phyloP scores from a whole-genome alignment of 2,329 filamentous ascomycete genomes.

The Claviceps pazoutovae region DNA sequence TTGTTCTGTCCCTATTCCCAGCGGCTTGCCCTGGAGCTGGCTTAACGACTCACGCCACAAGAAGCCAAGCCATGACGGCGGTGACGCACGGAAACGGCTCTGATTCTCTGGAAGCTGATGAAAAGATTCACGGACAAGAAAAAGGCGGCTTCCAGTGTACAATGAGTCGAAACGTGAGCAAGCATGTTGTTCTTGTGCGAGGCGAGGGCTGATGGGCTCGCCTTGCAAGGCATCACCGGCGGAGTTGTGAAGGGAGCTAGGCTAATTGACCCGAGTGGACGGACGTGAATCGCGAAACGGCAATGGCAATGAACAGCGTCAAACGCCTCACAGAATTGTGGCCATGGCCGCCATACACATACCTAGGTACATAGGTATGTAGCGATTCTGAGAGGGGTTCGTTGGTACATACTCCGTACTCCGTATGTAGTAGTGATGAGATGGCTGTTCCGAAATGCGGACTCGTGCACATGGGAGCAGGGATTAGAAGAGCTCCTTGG shows the following conservation, averaged over 20 bases:
- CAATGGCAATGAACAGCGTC: no score
- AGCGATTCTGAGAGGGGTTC: no score
- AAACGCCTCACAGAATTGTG: no score
- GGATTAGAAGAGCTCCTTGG: neutral
- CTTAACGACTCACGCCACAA: no score
- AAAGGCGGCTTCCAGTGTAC: neutral
- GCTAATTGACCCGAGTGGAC: no score
- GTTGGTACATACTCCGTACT: neutral
- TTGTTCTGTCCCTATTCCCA: neutral
- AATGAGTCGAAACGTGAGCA: neutral
- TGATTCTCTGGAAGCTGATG: neutral
- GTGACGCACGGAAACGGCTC: neutral
- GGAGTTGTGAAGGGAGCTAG: neutral
- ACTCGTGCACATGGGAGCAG: conserved; percentile 5
- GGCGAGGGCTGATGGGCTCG: neutral
- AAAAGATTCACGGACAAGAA: neutral
- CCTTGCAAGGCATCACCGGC: neutral
- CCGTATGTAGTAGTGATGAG: neutral
- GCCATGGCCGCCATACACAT: no score
- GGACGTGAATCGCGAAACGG: no score
- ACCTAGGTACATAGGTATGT: no score
- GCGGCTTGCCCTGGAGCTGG: neutral
- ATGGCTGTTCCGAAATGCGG: neutral
- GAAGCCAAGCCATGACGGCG: neutral
- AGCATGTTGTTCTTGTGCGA: neutral